Percentiles rank a stretch among this genome's conserved stretches.
Conservation (phyloP, 1,139 yeast genomes). For the Candida pseudoviswanathii region DNA sequence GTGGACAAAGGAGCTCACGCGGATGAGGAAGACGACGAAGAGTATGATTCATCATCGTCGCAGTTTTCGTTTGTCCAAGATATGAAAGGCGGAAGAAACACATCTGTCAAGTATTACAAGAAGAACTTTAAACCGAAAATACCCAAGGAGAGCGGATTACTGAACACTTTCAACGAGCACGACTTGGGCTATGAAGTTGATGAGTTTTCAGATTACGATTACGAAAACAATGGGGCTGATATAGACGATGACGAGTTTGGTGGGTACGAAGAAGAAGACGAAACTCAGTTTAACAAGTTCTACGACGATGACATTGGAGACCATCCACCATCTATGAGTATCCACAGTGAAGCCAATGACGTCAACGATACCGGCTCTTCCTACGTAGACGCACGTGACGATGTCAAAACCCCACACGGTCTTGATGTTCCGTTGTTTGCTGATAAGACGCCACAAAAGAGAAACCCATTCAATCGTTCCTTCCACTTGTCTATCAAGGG, state of each 20-base stretch:
- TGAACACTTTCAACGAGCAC: conserved; percentile 27
- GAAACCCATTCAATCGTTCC: conserved; percentile 26
- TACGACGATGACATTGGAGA: conserved; percentile 21
- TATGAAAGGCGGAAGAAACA: conserved; percentile 57
- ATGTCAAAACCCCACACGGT: not conserved
- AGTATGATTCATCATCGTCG: conserved; percentile 38
- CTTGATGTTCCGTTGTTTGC: conserved; percentile 6
- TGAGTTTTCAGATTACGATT: conserved; percentile 45
- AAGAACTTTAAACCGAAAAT: conserved; percentile 13
- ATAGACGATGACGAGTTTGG: conserved; percentile 49
- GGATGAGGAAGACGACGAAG: conserved; percentile 24
- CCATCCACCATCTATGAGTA: not conserved
- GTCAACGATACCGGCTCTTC: conserved; percentile 4
- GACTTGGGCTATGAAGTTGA: conserved; percentile 41
- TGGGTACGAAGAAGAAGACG: conserved; percentile 54
- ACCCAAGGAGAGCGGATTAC: conserved; percentile 3
- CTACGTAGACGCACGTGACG: not conserved
- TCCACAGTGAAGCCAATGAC: conserved; percentile 4
- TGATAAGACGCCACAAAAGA: not conserved
- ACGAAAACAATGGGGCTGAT: conserved; percentile 56
- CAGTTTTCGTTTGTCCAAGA: conserved; percentile 64
- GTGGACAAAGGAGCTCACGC: too few species aligned
- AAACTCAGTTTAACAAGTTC: conserved; percentile 27
- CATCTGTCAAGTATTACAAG: conserved; percentile 63
- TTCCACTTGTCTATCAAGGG: conserved; percentile 38